phyloP scores from a whole-genome alignment of 306 rosid genomes.

The Prunus mongolica region DNA sequence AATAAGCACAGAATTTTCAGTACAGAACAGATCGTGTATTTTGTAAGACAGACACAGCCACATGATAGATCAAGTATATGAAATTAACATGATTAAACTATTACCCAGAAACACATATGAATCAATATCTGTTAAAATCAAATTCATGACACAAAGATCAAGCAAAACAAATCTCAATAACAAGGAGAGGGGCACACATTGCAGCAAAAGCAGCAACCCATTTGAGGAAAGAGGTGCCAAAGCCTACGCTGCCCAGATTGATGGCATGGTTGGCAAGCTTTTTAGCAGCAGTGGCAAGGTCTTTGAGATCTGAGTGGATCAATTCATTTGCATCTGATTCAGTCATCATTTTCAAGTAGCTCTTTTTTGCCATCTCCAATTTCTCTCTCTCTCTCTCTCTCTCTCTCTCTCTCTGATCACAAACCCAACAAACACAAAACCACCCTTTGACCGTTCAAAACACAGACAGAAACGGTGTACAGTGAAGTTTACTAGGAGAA shows the following conservation, averaged over 20 bases:
- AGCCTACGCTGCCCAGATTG: slow-evolving; percentile 55
- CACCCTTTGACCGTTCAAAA: neutral
- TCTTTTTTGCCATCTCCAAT: slow-evolving; percentile 21
- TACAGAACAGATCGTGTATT: too few species aligned
- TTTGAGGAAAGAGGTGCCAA: slow-evolving; percentile 57
- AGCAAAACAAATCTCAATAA: neutral
- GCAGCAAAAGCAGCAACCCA: slow-evolving; percentile 76
- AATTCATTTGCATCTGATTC: slow-evolving; percentile 34
- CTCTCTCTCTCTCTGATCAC: neutral
- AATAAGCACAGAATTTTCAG: too few species aligned
- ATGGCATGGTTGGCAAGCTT: slow-evolving; percentile 54
- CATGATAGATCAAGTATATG: neutral
- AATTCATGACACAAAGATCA: neutral
- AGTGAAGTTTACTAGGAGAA: neutral
- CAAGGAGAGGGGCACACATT: slow-evolving; percentile 33
- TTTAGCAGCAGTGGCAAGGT: slow-evolving; percentile 38
- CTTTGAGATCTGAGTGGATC: slow-evolving; percentile 59
- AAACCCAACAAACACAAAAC: neutral
- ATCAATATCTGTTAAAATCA: neutral
- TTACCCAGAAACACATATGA: neutral
- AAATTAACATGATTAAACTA: neutral
- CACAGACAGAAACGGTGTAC: neutral
- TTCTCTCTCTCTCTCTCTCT: neutral
- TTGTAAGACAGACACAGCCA: too few species aligned
- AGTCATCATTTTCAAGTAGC: slow-evolving; percentile 41